A percentile compares a stretch with the other conserved stretches of the same genome.
Evolutionary conservation across 2,329 filamentous ascomycete genomes (phyloP).

Genomic region (Davidsoniella virescens): DNA sequence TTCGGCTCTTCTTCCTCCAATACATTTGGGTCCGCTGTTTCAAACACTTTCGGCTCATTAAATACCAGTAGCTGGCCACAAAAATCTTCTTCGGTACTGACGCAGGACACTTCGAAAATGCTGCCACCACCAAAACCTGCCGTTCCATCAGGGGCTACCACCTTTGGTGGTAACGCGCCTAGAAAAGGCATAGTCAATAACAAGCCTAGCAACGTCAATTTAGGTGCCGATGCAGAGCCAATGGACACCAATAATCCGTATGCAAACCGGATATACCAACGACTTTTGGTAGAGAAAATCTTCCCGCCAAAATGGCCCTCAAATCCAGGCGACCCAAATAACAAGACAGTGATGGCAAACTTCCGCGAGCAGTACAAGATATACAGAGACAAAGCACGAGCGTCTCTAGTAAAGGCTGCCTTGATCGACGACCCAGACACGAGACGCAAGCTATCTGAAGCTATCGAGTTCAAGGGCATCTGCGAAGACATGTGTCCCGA

Average conservation of each 20-base stretch:
- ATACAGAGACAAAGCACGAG: conserved; percentile 40
- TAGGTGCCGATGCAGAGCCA: conserved; percentile 10
- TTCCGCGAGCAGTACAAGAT: conserved; percentile 39
- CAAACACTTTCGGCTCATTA: not conserved
- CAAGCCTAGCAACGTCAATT: not conserved
- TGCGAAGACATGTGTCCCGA: conserved; percentile 56
- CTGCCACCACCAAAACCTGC: not conserved
- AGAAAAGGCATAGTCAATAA: not conserved
- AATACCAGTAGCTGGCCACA: not conserved
- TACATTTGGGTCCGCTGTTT: not conserved
- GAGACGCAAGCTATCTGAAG: conserved; percentile 43
- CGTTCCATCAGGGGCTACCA: not conserved
- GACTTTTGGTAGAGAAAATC: conserved; percentile 38
- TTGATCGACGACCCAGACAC: conserved; percentile 50
- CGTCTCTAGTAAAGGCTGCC: conserved; percentile 39
- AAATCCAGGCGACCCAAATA: conserved; percentile 35
- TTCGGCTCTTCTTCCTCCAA: not conserved
- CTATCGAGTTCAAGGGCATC: conserved; percentile 50
- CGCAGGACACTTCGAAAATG: not conserved
- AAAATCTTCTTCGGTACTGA: not conserved
- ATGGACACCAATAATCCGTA: conserved; percentile 23
- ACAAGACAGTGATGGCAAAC: conserved; percentile 34
- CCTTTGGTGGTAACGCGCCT: too few relatives aligned
- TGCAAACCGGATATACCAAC: conserved; percentile 34
- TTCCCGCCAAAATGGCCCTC: conserved; percentile 37